Conservation (phyloP, 1,139 yeast genomes). For the Taiozyma onychis region DNA sequence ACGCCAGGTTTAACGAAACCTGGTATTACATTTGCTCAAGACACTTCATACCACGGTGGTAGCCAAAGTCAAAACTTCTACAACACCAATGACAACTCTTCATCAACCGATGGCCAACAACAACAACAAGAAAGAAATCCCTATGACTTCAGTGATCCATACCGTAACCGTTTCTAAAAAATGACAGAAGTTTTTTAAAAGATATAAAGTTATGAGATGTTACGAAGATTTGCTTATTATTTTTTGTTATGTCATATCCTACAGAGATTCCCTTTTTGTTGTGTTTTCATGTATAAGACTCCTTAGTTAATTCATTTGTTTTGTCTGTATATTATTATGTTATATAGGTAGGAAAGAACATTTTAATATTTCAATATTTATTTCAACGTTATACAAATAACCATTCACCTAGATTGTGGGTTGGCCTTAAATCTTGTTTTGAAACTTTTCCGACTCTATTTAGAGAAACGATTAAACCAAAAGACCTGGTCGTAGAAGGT, state of each 20-base stretch:
- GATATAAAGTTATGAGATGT: not conserved
- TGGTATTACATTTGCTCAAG: slow-evolving; percentile 19
- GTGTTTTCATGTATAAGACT: not conserved
- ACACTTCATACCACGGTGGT: slow-evolving; percentile 21
- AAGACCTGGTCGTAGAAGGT: slow-evolving; percentile 51
- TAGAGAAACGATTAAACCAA: slow-evolving; percentile 37
- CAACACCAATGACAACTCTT: slow-evolving; percentile 2
- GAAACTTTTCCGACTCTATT: not conserved
- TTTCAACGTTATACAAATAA: not conserved
- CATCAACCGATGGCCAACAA: slow-evolving; percentile 2
- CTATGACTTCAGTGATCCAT: slow-evolving; percentile 9
- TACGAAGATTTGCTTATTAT: not conserved
- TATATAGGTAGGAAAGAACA: not conserved
- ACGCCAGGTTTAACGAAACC: slow-evolving; percentile 13
- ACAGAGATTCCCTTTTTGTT: not conserved
- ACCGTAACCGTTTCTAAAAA: slow-evolving; percentile 7
- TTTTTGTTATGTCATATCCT: not conserved
- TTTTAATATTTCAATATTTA: no score
- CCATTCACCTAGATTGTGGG: not conserved
- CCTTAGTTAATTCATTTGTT: not conserved
- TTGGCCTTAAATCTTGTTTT: no score
- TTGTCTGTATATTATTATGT: not conserved
- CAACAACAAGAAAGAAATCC: slow-evolving; percentile 19
- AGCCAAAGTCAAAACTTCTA: not conserved
- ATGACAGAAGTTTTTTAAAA: not conserved